phyloP scores from a whole-genome alignment of 129 eudicot species.

The Chrysanthemum seticuspe region DNA sequence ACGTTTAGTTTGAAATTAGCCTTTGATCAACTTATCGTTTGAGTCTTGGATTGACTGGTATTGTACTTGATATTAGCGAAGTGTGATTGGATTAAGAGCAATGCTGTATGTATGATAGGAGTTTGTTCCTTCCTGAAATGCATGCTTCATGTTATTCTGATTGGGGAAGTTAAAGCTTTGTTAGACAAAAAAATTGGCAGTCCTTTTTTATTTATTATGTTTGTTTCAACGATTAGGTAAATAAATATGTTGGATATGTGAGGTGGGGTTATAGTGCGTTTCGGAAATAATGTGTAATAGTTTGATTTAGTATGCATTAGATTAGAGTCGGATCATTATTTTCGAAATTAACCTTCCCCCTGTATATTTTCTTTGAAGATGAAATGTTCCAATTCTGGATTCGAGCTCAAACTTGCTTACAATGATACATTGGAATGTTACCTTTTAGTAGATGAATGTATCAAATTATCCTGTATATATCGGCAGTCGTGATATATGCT shows the following conservation, averaged over 20 bases:
- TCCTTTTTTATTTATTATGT: too few relatives aligned
- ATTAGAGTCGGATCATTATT: not conserved
- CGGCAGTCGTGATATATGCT: not conserved
- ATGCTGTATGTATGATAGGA: not conserved
- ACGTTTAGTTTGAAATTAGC: not conserved
- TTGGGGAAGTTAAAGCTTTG: too few relatives aligned
- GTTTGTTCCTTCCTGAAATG: not conserved
- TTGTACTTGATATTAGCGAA: not conserved
- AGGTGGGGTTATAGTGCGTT: too few relatives aligned
- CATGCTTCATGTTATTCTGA: too few relatives aligned
- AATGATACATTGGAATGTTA: not conserved
- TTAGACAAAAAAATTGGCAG: too few relatives aligned
- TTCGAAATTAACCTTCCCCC: not conserved
- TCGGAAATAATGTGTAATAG: too few relatives aligned
- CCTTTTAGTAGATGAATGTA: not conserved
- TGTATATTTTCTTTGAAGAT: not conserved
- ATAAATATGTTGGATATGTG: too few relatives aligned
- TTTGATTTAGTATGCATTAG: too few relatives aligned
- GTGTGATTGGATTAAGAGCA: not conserved
- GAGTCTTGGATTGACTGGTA: not conserved
- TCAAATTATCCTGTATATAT: not conserved
- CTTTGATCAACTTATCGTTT: not conserved
- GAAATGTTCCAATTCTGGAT: not conserved
- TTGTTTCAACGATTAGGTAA: too few relatives aligned
- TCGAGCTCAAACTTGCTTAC: not conserved